Conservation (phyloP, 441 rosid species). For the Cnidoscolus chayamansa region DNA sequence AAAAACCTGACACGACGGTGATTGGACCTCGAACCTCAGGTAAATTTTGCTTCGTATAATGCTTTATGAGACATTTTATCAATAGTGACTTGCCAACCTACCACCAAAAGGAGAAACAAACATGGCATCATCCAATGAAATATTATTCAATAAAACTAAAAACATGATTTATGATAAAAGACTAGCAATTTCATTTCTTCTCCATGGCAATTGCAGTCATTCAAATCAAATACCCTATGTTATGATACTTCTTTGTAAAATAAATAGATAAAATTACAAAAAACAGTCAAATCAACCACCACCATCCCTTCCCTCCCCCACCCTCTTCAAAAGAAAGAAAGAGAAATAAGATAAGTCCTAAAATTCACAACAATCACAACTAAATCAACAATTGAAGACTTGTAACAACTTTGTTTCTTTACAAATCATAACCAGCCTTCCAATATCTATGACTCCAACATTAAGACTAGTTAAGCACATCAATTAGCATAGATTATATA, state of each 20-base stretch:
- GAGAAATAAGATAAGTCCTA: background rate
- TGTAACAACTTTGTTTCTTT: no score
- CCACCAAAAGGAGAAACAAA: conserved; percentile 11
- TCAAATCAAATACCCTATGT: background rate
- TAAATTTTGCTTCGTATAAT: conserved; percentile 66
- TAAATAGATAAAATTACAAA: background rate
- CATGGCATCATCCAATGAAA: background rate
- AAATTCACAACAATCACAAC: background rate
- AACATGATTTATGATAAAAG: background rate
- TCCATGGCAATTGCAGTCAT: background rate
- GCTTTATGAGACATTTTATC: conserved; percentile 78
- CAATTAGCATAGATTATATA: background rate
- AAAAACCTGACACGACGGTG: conserved; percentile 74
- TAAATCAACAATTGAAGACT: background rate
- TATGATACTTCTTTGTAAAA: background rate
- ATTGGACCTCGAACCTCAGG: conserved; percentile 89
- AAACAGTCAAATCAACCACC: background rate
- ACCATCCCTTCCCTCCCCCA: background rate
- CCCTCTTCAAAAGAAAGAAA: background rate
- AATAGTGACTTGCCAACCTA: conserved; percentile 91
- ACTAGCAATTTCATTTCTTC: background rate
- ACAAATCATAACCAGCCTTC: background rate
- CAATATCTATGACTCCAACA: background rate
- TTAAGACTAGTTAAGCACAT: background rate
- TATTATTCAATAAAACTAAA: background rate